Percentiles rank a stretch among this genome's conserved stretches.
Conservation (phyloP, 2,329 filamentous ascomycete species). For the Ophiostoma tasmaniense region DNA sequence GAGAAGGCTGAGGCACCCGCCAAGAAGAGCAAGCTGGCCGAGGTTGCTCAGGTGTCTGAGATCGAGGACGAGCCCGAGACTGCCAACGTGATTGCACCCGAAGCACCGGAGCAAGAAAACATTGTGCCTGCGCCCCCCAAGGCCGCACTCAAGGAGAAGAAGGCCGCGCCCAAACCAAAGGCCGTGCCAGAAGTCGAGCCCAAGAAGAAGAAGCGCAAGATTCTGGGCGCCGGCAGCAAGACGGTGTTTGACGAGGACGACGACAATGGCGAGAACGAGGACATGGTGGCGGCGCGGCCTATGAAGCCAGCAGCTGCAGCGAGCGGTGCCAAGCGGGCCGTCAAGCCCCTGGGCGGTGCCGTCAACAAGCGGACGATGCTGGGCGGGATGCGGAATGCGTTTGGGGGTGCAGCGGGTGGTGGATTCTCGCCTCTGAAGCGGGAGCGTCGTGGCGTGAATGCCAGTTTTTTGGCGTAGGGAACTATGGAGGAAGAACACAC, state of each 20-base stretch:
- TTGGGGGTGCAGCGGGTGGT: conserved; percentile 28
- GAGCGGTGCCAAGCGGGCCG: conserved; percentile 21
- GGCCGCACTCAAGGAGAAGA: conserved; percentile 12
- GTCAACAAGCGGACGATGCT: conserved; percentile 26
- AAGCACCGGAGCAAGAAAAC: conserved; percentile 27
- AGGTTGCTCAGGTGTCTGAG: conserved; percentile 21
- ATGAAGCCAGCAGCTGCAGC: not conserved
- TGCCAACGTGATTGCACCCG: conserved; percentile 4
- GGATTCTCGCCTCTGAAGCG: conserved; percentile 66
- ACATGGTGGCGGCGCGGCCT: conserved; percentile 7
- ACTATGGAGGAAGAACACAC: too few relatives aligned
- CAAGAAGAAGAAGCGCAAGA: conserved; percentile 65
- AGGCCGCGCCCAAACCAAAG: conserved; percentile 17
- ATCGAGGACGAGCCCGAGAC: conserved; percentile 16
- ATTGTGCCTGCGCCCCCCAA: conserved; percentile 16
- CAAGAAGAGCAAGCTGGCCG: conserved; percentile 34
- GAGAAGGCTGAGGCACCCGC: conserved; percentile 37
- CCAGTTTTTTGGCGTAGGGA: conserved; percentile 45
- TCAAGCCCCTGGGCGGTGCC: conserved; percentile 20
- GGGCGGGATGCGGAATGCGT: conserved; percentile 35
- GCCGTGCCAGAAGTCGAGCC: conserved; percentile 29
- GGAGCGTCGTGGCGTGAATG: conserved; percentile 53
- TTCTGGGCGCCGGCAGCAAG: conserved; percentile 53
- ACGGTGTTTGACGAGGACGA: conserved; percentile 67
- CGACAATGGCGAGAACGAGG: conserved; percentile 29